phyloP scores from a whole-genome alignment of 495 filamentous ascomycete species.

The Penicillium atrosanguineum region DNA sequence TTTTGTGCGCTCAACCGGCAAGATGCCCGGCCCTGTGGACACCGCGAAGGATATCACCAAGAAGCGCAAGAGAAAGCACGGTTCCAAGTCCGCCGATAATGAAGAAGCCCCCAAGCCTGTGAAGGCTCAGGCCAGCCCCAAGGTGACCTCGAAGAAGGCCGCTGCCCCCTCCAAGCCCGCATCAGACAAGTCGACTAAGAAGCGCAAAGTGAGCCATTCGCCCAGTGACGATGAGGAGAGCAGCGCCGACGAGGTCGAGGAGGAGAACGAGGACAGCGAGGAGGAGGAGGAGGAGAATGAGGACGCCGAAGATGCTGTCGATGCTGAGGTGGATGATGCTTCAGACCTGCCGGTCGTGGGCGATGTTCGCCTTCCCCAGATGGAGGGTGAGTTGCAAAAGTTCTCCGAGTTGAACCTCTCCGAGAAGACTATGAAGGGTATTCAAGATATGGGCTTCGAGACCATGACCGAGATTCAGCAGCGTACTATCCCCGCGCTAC shows the following conservation, averaged over 20 bases:
- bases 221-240: conserved; percentile 34
- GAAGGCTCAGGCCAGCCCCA: conserved; percentile 22
- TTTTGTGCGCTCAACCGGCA: conserved; percentile 11
- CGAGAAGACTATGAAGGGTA: conserved; percentile 81
- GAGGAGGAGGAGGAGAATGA: conserved; percentile 22
- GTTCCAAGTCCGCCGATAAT: conserved; percentile 23
- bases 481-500: conserved; percentile 78
- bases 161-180: conserved; percentile 17
- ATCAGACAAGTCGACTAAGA: conserved; percentile 32
- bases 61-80: conserved; percentile 67
- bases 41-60: conserved; percentile 57
- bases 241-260: conserved; percentile 23
- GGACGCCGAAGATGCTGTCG: conserved; percentile 24
- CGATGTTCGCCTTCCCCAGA: conserved; percentile 55
- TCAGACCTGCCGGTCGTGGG: conserved; percentile 51
- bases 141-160: conserved; percentile 24
- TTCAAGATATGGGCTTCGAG: conserved; percentile 87
- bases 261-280: conserved; percentile 11
- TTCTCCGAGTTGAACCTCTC: conserved; percentile 86
- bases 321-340: conserved; percentile 22
- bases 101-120: conserved; percentile 29
- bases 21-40: conserved; percentile 41
- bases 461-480: conserved; percentile 96
- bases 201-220: conserved; percentile 35
- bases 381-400: conserved; percentile 50